These are phyloP conservation scores for Populus davidiana DNA, from an alignment of 345 rosid species.

Conservation along the genomic window DNA sequence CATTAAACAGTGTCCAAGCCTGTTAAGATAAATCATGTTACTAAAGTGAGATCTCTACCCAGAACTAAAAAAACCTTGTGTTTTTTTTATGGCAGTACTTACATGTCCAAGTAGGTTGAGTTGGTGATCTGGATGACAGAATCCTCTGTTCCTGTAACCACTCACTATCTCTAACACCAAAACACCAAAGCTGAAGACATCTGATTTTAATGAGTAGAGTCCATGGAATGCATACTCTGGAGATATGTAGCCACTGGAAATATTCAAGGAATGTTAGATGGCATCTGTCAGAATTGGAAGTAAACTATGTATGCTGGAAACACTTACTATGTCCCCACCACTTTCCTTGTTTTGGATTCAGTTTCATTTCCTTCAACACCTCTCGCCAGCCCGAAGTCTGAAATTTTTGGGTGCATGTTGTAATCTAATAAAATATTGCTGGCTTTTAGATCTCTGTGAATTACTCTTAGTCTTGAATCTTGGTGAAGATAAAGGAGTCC, in stretches of 20 bases:
- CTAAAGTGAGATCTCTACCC: too few relatives aligned
- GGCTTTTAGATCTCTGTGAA: conserved; percentile 34
- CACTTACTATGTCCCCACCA: conserved; percentile 7
- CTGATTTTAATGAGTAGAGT: background rate
- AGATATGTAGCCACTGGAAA: conserved; percentile 4
- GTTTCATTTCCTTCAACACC: background rate
- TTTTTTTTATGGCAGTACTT: background rate
- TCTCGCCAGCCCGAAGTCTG: background rate
- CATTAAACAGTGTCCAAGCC: too few relatives aligned
- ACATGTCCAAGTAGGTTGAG: conserved; percentile 6
- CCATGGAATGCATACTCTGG: background rate
- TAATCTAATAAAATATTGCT: background rate
- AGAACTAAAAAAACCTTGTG: too few relatives aligned
- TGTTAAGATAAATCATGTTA: too few relatives aligned
- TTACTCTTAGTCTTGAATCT: too few relatives aligned
- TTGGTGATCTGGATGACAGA: background rate
- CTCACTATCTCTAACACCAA: background rate
- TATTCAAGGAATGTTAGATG: background rate
- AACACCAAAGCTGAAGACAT: background rate
- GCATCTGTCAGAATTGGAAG: background rate
- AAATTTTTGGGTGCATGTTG: conserved; percentile 9
- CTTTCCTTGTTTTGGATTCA: too few relatives aligned
- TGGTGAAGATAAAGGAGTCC: too few relatives aligned
- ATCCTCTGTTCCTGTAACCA: background rate
- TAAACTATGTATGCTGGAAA: background rate